These are phyloP conservation scores for Phlebopus sp. DNA, from an alignment of 1,284 basidiomycete species.

Conservation along the genomic window DNA sequence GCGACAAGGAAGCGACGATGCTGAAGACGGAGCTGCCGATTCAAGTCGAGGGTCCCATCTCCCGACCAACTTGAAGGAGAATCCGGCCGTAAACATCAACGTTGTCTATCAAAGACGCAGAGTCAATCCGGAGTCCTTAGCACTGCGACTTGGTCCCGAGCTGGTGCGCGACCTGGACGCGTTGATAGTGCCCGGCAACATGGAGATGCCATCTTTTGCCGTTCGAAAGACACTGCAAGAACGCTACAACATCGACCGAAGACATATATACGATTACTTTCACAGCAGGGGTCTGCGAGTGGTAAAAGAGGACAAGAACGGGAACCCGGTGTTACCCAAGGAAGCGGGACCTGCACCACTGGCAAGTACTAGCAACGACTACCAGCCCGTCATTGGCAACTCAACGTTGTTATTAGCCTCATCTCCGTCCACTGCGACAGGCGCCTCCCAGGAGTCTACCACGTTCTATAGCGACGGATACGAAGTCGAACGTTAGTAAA, in stretches of 20 bases:
- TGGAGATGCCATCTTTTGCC: constrained; percentile 69
- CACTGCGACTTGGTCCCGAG: constrained; percentile 59
- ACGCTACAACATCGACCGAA: constrained; percentile 62
- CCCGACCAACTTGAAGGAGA: background rate
- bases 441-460: constrained; percentile 12
- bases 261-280: constrained; percentile 76
- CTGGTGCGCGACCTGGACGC: constrained; percentile 67
- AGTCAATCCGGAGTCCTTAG: constrained; percentile 55
- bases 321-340: constrained; percentile 30
- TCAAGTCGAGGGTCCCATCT: background rate
- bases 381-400: constrained; percentile 9
- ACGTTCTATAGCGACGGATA: constrained; percentile 14
- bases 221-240: constrained; percentile 65
- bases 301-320: constrained; percentile 62
- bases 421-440: constrained; percentile 30
- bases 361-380: constrained; percentile 17
- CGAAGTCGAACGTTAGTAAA: constrained; percentile 14
- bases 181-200: constrained; percentile 60
- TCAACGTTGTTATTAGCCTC: constrained; percentile 23
- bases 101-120: constrained; percentile 34
- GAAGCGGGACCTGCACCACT: constrained; percentile 16
- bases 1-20: too few relatives aligned
- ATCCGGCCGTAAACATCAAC: constrained; percentile 4
- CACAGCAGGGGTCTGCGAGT: constrained; percentile 63
- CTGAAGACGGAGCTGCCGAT: too few relatives aligned